Evolutionary conservation across 2,329 filamentous ascomycete genomes (phyloP).

Genomic region (Claviceps spartinae): DNA sequence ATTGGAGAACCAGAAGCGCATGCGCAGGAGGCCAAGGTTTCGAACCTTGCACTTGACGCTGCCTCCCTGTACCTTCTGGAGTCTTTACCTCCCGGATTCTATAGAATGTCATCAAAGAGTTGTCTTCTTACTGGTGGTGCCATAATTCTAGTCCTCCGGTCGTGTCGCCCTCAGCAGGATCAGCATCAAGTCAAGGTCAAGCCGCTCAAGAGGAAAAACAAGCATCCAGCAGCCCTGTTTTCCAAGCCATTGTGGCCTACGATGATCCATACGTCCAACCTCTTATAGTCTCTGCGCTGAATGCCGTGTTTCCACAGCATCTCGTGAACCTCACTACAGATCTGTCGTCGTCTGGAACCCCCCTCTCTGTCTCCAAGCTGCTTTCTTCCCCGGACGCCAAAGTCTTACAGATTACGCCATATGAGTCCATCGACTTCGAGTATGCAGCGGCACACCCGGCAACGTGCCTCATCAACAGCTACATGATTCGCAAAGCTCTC

Average conservation of each 20-base stretch:
- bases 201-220: neutral
- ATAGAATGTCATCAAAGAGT: conserved; percentile 14
- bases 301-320: conserved; percentile 41
- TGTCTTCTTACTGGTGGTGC: conserved; percentile 20
- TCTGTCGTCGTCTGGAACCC: conserved; percentile 18
- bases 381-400: conserved; percentile 24
- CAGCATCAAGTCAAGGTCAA: conserved; percentile 11
- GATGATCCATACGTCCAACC: conserved; percentile 84
- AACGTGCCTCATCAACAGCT: conserved; percentile 67
- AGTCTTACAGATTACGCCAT: conserved; percentile 68
- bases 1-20: conserved; percentile 3
- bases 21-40: neutral
- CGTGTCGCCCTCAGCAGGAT: conserved; percentile 4
- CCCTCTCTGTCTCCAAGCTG: conserved; percentile 22
- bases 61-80: conserved; percentile 1
- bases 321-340: conserved; percentile 42
- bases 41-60: conserved; percentile 16
- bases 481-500: conserved; percentile 88
- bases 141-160: conserved; percentile 12
- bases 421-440: conserved; percentile 80
- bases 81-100: conserved; percentile 3
- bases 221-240: neutral
- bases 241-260: conserved; percentile 66
- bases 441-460: conserved; percentile 48
- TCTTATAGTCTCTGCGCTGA: conserved; percentile 62